Conservation (phyloP, 108 stramenopile genomes). For the Asterionellopsis glacialis region DNA sequence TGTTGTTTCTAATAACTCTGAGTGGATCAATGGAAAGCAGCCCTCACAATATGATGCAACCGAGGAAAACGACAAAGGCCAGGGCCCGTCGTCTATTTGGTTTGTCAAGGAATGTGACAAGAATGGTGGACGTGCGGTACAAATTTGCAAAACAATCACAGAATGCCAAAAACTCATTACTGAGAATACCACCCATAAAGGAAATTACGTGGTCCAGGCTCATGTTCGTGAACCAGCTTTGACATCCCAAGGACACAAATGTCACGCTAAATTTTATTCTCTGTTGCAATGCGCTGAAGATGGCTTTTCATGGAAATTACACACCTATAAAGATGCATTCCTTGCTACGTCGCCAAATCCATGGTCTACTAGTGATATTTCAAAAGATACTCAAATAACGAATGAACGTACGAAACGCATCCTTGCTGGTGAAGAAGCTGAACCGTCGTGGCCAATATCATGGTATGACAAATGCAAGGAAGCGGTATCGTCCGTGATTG, state of each 20-base stretch:
- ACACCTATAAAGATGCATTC: conserved; percentile 24
- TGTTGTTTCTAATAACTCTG: conserved; percentile 15
- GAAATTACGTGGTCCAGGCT: conserved; percentile 35
- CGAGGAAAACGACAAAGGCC: neutral
- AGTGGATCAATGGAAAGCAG: conserved; percentile 10
- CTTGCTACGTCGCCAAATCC: conserved; percentile 24
- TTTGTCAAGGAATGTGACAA: conserved; percentile 44
- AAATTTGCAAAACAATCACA: conserved; percentile 11
- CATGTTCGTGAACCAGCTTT: conserved; percentile 35
- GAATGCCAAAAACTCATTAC: conserved; percentile 4
- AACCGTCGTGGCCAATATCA: conserved; percentile 5
- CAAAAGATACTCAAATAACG: conserved; percentile 37
- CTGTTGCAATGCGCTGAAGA: conserved; percentile 22
- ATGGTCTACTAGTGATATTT: conserved; percentile 29
- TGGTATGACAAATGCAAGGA: conserved; percentile 12
- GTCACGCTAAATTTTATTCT: conserved; percentile 39
- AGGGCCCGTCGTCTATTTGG: conserved; percentile 11
- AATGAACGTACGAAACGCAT: conserved; percentile 18
- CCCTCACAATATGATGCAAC: conserved; percentile 7
- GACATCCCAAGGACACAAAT: conserved; percentile 26
- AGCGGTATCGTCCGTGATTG: conserved; percentile 18
- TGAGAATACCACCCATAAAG: conserved; percentile 6
- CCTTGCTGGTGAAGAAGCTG: conserved; percentile 20
- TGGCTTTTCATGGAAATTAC: conserved; percentile 29
- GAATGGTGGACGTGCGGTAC: conserved; percentile 39